Evolutionary conservation across 306 rosid species (phyloP), one percentile per base, ranked within the genome.

Genomic region (Acmispon strigosus): DNA sequence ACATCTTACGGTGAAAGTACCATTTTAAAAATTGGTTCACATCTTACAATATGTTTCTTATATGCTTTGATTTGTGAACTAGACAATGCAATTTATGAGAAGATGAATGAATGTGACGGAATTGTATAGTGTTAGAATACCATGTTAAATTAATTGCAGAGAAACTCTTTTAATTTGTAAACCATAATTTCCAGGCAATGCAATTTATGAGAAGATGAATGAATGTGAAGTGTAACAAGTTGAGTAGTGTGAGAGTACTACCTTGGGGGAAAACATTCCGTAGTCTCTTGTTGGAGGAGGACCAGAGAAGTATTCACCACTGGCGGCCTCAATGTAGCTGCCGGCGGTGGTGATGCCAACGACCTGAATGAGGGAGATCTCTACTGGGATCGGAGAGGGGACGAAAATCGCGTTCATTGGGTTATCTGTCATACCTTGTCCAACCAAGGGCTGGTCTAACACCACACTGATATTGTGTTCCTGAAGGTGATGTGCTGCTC

Each of bases 341-440:
- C 76, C 83, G 4, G 37, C 68, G 57, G 24, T 5, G 22, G 79
- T 79, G 65, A 79, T 79, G 22, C 80, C 83, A 12, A 79, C 80
- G 0, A 79, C 80, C 41, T 74, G 50, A 6, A 79, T 74, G 66
- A 79, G 83, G 54, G 83, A 79, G 0, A 79, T 68, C 62, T 79
- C 83, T 1, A 69, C 80, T 57, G 92, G 87, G 8, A 57, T 14
- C 5, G 92, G 96, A 7, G 97, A 88, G 0, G 97, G 96, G 48
- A 87, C 67, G 36, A 72, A 87, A 34, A 89, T 15, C 12, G 90
- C 85, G 9, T 87, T 89, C 96, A 89, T 87, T 0, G 96, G 96
- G 24, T 85, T 89, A 74, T 89, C 92, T 0, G 88, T 56, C 90
- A 89, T 85, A 14, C 86, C 83, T 27, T 83, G 90, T 9, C 96